A percentile compares a stretch with the other conserved stretches of the same genome.
These are phyloP conservation scores for Phaeoacremonium minimum DNA, from an alignment of 2,329 filamentous ascomycete genomes.

Conservation along the genomic window DNA sequence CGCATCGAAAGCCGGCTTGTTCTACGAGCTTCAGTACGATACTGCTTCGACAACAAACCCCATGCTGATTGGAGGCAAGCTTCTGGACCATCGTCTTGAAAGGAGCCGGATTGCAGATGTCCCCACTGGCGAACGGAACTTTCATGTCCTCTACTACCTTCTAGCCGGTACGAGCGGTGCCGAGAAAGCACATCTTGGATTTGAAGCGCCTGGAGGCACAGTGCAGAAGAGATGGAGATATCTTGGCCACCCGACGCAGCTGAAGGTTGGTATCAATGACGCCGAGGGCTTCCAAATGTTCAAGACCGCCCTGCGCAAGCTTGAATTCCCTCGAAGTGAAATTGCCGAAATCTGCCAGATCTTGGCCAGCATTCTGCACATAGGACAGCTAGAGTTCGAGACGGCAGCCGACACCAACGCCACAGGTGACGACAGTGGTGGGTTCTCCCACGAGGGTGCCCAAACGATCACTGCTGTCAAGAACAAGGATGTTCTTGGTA, in stretches of 20 bases:
- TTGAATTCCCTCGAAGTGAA: constrained; percentile 89
- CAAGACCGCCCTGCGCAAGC: constrained; percentile 88
- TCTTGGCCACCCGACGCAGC: constrained; percentile 89
- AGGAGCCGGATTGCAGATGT: constrained; percentile 87
- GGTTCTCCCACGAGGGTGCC: constrained; percentile 91
- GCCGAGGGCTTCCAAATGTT: constrained; percentile 94
- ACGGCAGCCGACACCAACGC: constrained; percentile 75
- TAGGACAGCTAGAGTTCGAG: constrained; percentile 93
- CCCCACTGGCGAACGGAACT: constrained; percentile 93
- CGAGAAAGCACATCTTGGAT: constrained; percentile 79
- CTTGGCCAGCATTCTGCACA: constrained; percentile 89
- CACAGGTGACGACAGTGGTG: constrained; percentile 85
- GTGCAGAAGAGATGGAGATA: constrained; percentile 87
- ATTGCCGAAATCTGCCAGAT: constrained; percentile 97
- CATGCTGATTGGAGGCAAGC: constrained; percentile 86
- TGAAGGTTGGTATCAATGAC: constrained; percentile 97
- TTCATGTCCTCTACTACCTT: constrained; percentile 94
- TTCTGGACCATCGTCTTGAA: constrained; percentile 90
- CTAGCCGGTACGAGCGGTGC: constrained; percentile 85
- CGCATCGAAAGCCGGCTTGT: constrained; percentile 91
- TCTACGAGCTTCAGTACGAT: constrained; percentile 96
- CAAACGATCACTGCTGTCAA: constrained; percentile 82
- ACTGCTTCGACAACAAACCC: constrained; percentile 80
- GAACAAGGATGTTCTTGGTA: constrained; percentile 84
- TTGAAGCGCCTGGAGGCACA: constrained; percentile 43